Conservation (phyloP, 148 eudicot species). For the Camellia japonica region DNA sequence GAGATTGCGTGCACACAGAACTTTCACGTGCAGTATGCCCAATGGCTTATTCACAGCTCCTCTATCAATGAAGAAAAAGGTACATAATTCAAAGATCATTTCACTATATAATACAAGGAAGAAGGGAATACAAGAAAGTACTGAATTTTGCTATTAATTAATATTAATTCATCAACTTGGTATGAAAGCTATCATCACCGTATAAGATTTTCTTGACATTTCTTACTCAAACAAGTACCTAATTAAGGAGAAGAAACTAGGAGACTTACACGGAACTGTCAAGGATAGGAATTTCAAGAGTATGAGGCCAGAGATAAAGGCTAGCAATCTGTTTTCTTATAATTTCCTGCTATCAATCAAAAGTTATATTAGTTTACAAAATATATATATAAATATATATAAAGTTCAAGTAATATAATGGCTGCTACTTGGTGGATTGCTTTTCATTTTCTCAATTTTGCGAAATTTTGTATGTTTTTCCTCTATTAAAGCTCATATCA, state of each 20-base stretch:
- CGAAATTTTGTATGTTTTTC: too few species aligned
- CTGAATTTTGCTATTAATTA: neutral
- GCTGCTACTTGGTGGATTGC: neutral
- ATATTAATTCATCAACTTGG: neutral
- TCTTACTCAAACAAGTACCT: neutral
- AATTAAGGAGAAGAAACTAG: neutral
- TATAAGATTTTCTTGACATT: neutral
- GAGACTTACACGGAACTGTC: slow-evolving; percentile 59
- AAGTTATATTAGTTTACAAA: neutral
- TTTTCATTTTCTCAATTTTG: too few species aligned
- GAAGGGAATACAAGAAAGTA: neutral
- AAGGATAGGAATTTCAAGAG: slow-evolving; percentile 60
- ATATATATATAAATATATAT: too few species aligned
- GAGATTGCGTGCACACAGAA: slow-evolving; percentile 55
- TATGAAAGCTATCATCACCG: neutral
- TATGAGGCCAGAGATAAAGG: slow-evolving; percentile 75
- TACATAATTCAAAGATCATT: neutral
- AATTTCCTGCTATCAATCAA: slow-evolving; percentile 45
- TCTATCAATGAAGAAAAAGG: slow-evolving; percentile 20
- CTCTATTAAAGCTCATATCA: too few species aligned
- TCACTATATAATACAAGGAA: neutral
- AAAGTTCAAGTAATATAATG: neutral
- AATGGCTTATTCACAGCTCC: slow-evolving; percentile 67
- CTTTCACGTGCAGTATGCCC: slow-evolving; percentile 73
- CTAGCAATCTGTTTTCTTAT: slow-evolving; percentile 63